These are phyloP conservation scores for Solanum hybrid DNA, from an alignment of 305 asterid genomes.

Conservation along the genomic window DNA sequence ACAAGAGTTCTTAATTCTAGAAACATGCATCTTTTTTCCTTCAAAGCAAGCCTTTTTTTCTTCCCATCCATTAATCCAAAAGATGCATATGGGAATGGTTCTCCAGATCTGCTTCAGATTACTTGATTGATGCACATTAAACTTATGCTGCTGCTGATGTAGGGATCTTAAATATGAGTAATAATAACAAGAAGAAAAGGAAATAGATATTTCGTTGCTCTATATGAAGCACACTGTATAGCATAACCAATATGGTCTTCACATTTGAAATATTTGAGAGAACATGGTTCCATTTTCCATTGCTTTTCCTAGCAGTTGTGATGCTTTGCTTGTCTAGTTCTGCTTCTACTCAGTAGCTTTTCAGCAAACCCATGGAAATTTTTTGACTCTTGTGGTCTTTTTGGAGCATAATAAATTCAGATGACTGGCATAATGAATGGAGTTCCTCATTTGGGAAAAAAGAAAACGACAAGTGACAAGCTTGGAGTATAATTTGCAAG, in stretches of 20 bases:
- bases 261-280: not conserved
- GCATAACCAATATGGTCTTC: not conserved
- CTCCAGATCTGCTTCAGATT: not conserved
- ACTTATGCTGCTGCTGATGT: not conserved
- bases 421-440: not conserved
- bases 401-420: not conserved
- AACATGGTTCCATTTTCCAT: not conserved
- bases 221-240: not conserved
- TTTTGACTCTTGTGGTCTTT: not conserved
- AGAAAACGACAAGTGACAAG: not conserved
- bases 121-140: not conserved
- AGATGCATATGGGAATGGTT: not conserved
- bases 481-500: not conserved
- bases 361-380: not conserved
- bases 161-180: not conserved
- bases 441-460: not conserved
- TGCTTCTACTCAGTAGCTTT: not conserved
- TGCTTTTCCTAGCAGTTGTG: not conserved
- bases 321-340: not conserved
- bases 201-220: not conserved
- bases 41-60: not conserved
- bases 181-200: not conserved
- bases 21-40: not conserved
- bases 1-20: not conserved
- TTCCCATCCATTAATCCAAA: not conserved